Conservation (phyloP, 2,329 filamentous ascomycete genomes). For the Phialophora chinensis region DNA sequence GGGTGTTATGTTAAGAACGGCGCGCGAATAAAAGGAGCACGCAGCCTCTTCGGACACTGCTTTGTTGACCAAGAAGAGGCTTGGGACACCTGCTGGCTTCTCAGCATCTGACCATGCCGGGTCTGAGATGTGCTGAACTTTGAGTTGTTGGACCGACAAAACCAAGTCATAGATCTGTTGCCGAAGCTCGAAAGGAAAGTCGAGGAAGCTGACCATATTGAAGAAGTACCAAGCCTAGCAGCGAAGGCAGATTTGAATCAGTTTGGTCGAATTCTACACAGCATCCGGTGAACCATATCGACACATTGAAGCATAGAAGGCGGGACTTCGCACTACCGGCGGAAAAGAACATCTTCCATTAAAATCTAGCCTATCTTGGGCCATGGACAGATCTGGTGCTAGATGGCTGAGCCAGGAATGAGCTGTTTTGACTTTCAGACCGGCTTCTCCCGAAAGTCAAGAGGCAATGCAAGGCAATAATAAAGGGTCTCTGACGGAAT, state of each 20-base stretch:
- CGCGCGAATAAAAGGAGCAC: constrained; percentile 28
- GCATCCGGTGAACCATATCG: neutral
- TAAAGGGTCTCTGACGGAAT: neutral
- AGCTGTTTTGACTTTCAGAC: neutral
- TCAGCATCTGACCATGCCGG: constrained; percentile 13
- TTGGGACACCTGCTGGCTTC: constrained; percentile 20
- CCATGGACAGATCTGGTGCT: neutral
- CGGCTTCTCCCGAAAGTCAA: neutral
- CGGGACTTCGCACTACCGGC: neutral
- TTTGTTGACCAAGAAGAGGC: constrained; percentile 25
- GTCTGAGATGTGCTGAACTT: constrained; percentile 26
- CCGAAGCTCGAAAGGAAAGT: constrained; percentile 24
- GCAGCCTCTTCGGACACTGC: constrained; percentile 27
- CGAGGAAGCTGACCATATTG: constrained; percentile 20
- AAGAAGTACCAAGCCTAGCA: neutral
- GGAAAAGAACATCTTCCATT: neutral
- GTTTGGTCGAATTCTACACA: neutral
- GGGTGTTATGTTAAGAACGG: constrained; percentile 29
- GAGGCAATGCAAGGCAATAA: neutral
- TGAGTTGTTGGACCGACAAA: constrained; percentile 25
- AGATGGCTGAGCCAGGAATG: neutral
- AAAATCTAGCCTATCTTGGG: neutral
- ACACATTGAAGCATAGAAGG: neutral
- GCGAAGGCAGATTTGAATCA: neutral
- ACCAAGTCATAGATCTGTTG: constrained; percentile 25